These are phyloP conservation scores for Hyphopichia khmerensis DNA, from an alignment of 1,139 yeast species.

Conservation along the genomic window DNA sequence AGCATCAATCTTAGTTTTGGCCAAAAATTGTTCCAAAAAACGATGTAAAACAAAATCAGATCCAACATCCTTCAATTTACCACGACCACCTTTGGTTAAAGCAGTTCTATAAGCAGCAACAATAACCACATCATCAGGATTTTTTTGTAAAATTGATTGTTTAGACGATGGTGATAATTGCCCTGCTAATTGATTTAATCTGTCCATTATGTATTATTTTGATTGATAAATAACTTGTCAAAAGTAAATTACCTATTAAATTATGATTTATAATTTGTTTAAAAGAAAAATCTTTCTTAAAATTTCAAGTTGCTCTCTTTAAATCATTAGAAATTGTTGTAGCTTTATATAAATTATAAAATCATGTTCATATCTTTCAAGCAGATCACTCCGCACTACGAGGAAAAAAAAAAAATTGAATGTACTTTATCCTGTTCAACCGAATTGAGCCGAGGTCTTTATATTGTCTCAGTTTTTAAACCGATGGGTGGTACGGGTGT, in stretches of 20 bases:
- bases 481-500: too few species aligned
- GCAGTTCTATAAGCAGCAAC: conserved; percentile 91
- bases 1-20: conserved; percentile 62
- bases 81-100: conserved; percentile 81
- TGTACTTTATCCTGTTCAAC: too few species aligned
- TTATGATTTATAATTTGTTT: too few species aligned
- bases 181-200: conserved; percentile 59
- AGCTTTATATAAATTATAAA: conserved; percentile 1
- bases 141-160: conserved; percentile 50
- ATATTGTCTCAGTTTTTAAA: too few species aligned
- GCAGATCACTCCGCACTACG: conserved; percentile 1
- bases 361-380: background rate
- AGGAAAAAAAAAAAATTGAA: too few species aligned
- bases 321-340: too few species aligned
- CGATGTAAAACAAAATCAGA: conserved; percentile 71
- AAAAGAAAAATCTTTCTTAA: too few species aligned
- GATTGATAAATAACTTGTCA: too few species aligned
- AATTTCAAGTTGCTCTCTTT: too few species aligned
- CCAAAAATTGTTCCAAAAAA: conserved; percentile 61
- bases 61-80: conserved; percentile 72
- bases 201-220: conserved; percentile 58
- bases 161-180: conserved; percentile 53
- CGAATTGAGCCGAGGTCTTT: too few species aligned
- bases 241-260: too few species aligned
- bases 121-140: conserved; percentile 83